Conservation (phyloP, 73 alveolate species). For the Tetrahymena thermophila region DNA sequence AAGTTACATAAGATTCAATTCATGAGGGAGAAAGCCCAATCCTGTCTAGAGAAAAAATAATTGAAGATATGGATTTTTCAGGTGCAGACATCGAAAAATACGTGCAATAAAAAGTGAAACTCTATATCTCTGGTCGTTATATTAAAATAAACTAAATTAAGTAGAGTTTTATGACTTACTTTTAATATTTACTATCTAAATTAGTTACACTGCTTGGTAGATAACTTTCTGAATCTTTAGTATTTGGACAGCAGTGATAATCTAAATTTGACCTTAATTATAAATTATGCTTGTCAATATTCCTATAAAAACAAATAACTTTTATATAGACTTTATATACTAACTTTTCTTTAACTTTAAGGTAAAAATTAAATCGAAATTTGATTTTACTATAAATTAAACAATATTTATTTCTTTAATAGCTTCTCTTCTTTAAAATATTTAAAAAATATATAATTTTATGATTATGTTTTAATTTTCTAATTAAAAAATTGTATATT, state of each 20-base stretch:
- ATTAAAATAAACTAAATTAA: neutral
- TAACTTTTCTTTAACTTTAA: neutral
- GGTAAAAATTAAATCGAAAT: too few relatives aligned
- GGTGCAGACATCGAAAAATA: conserved; percentile 8
- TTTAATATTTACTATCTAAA: neutral
- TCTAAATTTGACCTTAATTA: neutral
- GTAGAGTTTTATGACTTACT: neutral
- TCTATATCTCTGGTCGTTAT: neutral
- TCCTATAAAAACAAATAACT: neutral
- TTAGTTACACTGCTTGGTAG: neutral
- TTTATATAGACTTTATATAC: neutral
- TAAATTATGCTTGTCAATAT: neutral
- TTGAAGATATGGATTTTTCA: conserved; percentile 16
- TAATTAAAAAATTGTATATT: too few relatives aligned
- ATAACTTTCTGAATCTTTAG: neutral
- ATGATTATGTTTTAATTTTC: too few relatives aligned
- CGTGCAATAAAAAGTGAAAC: neutral
- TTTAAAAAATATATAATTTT: too few relatives aligned
- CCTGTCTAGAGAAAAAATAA: neutral
- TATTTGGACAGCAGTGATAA: neutral
- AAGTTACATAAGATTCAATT: conserved; percentile 13
- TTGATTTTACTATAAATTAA: too few relatives aligned
- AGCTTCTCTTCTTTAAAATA: too few relatives aligned
- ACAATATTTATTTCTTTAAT: too few relatives aligned
- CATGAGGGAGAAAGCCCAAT: conserved; percentile 10